Conservation (phyloP, 2,329 filamentous ascomycete species). For the Pyrenochaeta sp. region DNA sequence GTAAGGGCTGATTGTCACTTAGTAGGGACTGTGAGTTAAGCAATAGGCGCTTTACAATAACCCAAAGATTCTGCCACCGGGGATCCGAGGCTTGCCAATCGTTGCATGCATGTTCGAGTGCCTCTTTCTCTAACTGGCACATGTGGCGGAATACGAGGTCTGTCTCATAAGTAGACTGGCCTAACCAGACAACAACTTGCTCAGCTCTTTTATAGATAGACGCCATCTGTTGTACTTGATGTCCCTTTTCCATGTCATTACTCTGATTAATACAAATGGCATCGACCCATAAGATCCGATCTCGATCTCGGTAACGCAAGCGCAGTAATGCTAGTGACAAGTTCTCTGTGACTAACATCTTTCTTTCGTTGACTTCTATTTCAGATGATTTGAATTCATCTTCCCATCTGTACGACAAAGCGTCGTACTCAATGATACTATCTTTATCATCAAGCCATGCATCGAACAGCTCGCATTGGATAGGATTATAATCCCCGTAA, state of each 20-base stretch:
- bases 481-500: no score
- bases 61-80: not conserved
- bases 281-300: no score
- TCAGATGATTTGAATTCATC: no score
- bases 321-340: no score
- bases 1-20: no score
- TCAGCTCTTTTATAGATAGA: slow-evolving; percentile 32
- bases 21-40: not conserved
- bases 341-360: no score
- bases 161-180: slow-evolving; percentile 19
- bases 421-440: no score
- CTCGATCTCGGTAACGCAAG: no score
- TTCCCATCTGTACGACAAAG: no score
- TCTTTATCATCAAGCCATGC: no score
- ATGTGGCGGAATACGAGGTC: slow-evolving; percentile 5
- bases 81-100: slow-evolving; percentile 4
- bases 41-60: not conserved
- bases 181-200: slow-evolving; percentile 39
- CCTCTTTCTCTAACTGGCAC: slow-evolving; percentile 1
- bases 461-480: no score
- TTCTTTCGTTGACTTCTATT: no score
- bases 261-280: slow-evolving; percentile 20
- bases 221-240: slow-evolving; percentile 37
- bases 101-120: slow-evolving; percentile 3
- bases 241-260: slow-evolving; percentile 27